phyloP scores from a whole-genome alignment of 139 green algal species.

The Prasinococcaceae sp. region DNA sequence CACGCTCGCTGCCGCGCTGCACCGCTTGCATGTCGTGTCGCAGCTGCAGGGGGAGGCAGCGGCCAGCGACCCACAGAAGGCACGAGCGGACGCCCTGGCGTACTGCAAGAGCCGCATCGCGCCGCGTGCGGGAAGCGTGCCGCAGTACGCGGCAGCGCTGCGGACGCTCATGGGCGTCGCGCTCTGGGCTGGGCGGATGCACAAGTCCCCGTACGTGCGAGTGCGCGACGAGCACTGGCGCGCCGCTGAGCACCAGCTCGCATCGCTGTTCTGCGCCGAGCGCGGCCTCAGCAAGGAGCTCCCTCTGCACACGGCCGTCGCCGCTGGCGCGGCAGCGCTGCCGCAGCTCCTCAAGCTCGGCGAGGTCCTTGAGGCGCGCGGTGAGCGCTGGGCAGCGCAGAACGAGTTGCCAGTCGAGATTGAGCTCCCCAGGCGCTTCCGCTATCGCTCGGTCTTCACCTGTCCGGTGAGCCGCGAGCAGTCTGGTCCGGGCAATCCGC shows the following conservation, averaged over 20 bases:
- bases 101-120: constrained; percentile 62
- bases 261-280: constrained; percentile 58
- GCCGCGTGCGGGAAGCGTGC: constrained; percentile 25
- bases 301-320: constrained; percentile 59
- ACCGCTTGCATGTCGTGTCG: constrained; percentile 64
- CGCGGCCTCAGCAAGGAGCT: constrained; percentile 65
- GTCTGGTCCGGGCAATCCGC: constrained; percentile 62
- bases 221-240: constrained; percentile 45
- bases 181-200: constrained; percentile 38
- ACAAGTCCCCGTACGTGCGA: constrained; percentile 41
- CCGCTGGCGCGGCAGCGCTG: constrained; percentile 64
- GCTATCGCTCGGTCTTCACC: constrained; percentile 81
- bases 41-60: constrained; percentile 34
- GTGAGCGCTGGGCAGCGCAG: neutral
- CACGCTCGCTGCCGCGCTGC: constrained; percentile 71
- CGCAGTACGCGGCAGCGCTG: constrained; percentile 57
- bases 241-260: constrained; percentile 51
- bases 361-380: constrained; percentile 25
- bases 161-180: constrained; percentile 79
- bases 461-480: constrained; percentile 81
- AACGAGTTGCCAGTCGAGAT: constrained; percentile 81
- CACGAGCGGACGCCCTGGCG: constrained; percentile 37
- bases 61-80: neutral
- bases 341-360: constrained; percentile 77
- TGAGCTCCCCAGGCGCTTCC: constrained; percentile 68